Conservation (phyloP, 805 yeast genomes). For the baker's yeast (Saccharomyces cerevisiae) region DNA sequence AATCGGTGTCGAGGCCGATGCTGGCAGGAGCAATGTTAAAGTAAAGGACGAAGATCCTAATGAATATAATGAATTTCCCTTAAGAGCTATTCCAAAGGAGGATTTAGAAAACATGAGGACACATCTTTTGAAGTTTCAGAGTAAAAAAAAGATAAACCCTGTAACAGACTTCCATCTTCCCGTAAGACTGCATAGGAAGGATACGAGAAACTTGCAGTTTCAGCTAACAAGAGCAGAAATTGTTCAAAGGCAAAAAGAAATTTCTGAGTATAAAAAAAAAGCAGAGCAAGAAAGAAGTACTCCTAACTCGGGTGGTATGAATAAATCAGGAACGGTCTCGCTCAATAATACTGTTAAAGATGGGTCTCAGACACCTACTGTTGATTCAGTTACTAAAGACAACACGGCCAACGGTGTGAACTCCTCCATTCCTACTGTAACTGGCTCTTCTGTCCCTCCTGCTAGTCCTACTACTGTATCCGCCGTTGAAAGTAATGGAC, state of each 20-base stretch:
- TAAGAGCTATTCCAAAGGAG: conserved; percentile 63
- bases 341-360: neutral
- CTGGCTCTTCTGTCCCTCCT: neutral
- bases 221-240: conserved; percentile 73
- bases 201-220: conserved; percentile 83
- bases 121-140: conserved; percentile 76
- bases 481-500: neutral
- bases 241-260: conserved; percentile 50
- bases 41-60: conserved; percentile 19
- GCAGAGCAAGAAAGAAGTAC: conserved; percentile 31
- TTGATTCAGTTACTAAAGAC: neutral
- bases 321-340: neutral
- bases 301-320: neutral
- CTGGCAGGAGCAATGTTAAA: conserved; percentile 6
- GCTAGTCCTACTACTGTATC: neutral
- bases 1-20: conserved; percentile 6
- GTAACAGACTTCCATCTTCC: conserved; percentile 67
- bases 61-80: conserved; percentile 35
- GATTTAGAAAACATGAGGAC: conserved; percentile 67
- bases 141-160: conserved; percentile 66
- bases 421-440: neutral
- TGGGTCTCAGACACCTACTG: neutral
- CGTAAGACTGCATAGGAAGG: conserved; percentile 82
- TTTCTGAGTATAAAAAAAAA: conserved; percentile 30
- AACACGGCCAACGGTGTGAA: neutral